A percentile compares a stretch with the other conserved stretches of the same genome.
Evolutionary conservation across 768 basidiomycete species (phyloP).

Genomic region (Trametes coccinea): DNA sequence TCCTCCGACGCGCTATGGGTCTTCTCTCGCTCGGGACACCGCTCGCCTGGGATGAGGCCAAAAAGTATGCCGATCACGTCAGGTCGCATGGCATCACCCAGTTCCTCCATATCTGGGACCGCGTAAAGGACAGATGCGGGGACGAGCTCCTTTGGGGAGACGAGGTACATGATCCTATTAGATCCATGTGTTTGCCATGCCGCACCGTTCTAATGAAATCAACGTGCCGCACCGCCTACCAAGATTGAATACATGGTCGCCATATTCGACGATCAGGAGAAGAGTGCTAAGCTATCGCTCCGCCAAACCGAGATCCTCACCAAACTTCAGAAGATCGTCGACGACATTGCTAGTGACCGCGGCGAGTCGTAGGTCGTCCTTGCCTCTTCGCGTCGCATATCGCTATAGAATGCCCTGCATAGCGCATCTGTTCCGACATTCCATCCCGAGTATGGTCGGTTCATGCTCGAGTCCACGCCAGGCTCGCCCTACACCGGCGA

Average conservation of each 20-base stretch:
- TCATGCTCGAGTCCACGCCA: constrained; percentile 98
- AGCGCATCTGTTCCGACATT: constrained; percentile 84
- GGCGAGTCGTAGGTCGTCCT: constrained; percentile 54
- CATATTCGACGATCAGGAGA: constrained; percentile 72
- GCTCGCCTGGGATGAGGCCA: constrained; percentile 87
- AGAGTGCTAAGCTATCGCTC: constrained; percentile 87
- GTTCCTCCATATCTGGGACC: constrained; percentile 91
- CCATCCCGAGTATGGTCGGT: constrained; percentile 97
- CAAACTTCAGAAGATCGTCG: constrained; percentile 68
- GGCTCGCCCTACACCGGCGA: constrained; percentile 92
- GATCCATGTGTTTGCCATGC: not conserved
- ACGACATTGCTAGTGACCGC: constrained; percentile 61
- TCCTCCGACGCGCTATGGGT: constrained; percentile 61
- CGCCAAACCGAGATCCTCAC: constrained; percentile 92
- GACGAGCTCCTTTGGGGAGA: constrained; percentile 98
- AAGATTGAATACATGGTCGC: constrained; percentile 98
- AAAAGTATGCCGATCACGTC: constrained; percentile 86
- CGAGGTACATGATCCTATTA: constrained; percentile 58
- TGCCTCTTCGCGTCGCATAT: constrained; percentile 2
- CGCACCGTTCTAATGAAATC: constrained; percentile 16
- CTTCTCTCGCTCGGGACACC: constrained; percentile 92
- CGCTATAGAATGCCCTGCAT: constrained; percentile 5
- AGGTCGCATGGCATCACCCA: constrained; percentile 91
- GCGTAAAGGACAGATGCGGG: constrained; percentile 85
- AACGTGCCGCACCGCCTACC: constrained; percentile 19